Evolutionary conservation across 2,329 filamentous ascomycete species (phyloP).

Genomic region (Laburnicola sp.): DNA sequence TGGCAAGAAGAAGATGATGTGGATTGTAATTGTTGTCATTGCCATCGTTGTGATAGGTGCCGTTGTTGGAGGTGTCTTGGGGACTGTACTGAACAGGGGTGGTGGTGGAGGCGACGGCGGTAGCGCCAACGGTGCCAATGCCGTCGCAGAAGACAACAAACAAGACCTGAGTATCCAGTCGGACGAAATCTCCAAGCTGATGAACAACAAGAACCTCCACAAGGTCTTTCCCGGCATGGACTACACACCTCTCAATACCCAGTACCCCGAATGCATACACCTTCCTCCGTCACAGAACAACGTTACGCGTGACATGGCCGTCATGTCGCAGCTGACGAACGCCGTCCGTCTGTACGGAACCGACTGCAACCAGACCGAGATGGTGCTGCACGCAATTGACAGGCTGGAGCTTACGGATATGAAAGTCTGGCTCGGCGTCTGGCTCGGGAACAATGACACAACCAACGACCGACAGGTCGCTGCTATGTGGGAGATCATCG

Average conservation of each 20-base stretch:
- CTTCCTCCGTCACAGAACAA: constrained; percentile 90
- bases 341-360: constrained; percentile 88
- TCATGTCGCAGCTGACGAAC: constrained; percentile 87
- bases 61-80: constrained; percentile 73
- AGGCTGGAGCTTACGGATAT: constrained; percentile 72
- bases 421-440: constrained; percentile 94
- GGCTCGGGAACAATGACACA: constrained; percentile 81
- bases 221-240: constrained; percentile 95
- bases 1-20: constrained; percentile 68
- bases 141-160: constrained; percentile 65
- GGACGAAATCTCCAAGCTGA: constrained; percentile 73
- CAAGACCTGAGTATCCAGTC: constrained; percentile 76
- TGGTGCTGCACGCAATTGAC: constrained; percentile 83
- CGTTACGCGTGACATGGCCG: constrained; percentile 85
- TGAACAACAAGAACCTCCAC: constrained; percentile 81
- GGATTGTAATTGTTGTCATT: constrained; percentile 68
- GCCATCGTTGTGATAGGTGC: constrained; percentile 68
- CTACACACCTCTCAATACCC: constrained; percentile 88
- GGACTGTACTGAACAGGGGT: constrained; percentile 65
- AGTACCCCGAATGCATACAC: constrained; percentile 80
- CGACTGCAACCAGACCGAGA: constrained; percentile 96
- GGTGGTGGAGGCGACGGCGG: constrained; percentile 24
- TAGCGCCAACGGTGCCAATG: constrained; percentile 31
- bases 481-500: constrained; percentile 83
- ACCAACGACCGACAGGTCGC: constrained; percentile 80